Percentiles rank a stretch among this genome's conserved stretches.
Conservation (phyloP, 2,329 filamentous ascomycete species). For the Arthrobotrys megalospora region DNA sequence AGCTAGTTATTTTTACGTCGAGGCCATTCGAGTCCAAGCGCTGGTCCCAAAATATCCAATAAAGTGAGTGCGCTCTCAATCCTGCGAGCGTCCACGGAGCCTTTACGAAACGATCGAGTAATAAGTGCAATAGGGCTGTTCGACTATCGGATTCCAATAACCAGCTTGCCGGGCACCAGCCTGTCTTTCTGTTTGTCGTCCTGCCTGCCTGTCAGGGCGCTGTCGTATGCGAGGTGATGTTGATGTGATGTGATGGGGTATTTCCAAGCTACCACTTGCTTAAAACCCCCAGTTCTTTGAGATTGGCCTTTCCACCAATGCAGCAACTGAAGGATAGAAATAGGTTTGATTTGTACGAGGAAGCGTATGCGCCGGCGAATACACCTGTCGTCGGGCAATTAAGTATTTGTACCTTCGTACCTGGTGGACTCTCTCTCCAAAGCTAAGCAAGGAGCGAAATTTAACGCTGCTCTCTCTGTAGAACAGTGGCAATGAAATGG, state of each 20-base stretch:
- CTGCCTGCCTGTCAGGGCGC: not conserved
- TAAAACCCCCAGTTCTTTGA: too few species aligned
- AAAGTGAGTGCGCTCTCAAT: not conserved
- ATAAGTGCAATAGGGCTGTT: not conserved
- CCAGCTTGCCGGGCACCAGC: not conserved
- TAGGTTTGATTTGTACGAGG: not conserved
- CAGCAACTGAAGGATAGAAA: too few species aligned
- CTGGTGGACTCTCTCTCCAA: not conserved
- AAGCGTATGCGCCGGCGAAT: constrained; percentile 24
- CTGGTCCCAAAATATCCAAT: constrained; percentile 22
- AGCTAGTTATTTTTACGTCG: constrained; percentile 8
- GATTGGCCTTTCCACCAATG: too few species aligned
- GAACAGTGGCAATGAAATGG: constrained; percentile 2
- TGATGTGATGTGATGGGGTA: not conserved
- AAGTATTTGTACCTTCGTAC: constrained; percentile 1
- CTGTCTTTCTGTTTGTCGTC: not conserved
- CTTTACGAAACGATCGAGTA: not conserved
- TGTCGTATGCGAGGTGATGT: constrained; percentile 6
- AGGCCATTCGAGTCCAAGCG: constrained; percentile 3
- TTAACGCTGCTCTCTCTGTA: not conserved
- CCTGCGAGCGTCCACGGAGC: constrained; percentile 18
- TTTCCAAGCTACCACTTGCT: too few species aligned
- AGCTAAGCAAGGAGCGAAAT: constrained; percentile 28
- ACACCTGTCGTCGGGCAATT: not conserved
- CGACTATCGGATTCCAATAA: not conserved